Percentiles rank a stretch among this genome's conserved stretches.
phyloP scores from a whole-genome alignment of 2,329 filamentous ascomycete species.

The Colletotrichum brevisporum region DNA sequence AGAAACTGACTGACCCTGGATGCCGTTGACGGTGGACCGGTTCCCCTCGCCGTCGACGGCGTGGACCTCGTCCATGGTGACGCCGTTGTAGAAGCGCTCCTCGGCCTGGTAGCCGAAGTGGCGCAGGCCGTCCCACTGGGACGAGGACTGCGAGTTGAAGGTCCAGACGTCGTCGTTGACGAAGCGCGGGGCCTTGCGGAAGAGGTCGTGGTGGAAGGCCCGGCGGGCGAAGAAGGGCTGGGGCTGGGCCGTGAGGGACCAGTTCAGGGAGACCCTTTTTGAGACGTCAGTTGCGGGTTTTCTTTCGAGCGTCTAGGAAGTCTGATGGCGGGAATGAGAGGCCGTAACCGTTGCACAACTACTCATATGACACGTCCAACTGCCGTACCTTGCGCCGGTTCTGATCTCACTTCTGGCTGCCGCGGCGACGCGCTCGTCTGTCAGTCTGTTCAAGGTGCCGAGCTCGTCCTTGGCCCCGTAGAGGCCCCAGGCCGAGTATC shows the following conservation, averaged over 20 bases:
- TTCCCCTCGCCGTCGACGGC: slow-evolving; percentile 32
- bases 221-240: slow-evolving; percentile 51
- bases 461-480: slow-evolving; percentile 71
- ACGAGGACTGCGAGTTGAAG: slow-evolving; percentile 55
- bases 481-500: slow-evolving; percentile 60
- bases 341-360: neutral
- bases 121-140: slow-evolving; percentile 57
- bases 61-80: slow-evolving; percentile 65
- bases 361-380: neutral
- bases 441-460: slow-evolving; percentile 73
- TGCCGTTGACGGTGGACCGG: slow-evolving; percentile 45
- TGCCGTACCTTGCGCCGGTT: slow-evolving; percentile 62
- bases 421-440: slow-evolving; percentile 64
- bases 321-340: neutral
- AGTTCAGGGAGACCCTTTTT: slow-evolving; percentile 51
- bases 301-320: neutral
- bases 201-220: slow-evolving; percentile 48
- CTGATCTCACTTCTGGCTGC: slow-evolving; percentile 67
- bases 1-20: slow-evolving; percentile 39
- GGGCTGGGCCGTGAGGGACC: slow-evolving; percentile 50
- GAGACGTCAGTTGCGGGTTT: neutral
- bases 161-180: slow-evolving; percentile 52
- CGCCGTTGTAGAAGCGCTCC: slow-evolving; percentile 50
- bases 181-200: slow-evolving; percentile 46
- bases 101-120: slow-evolving; percentile 57